Base-by-base conservation (phyloP, 2,329 filamentous ascomycete species). In the Neofusicoccum umdonicola region DNA sequence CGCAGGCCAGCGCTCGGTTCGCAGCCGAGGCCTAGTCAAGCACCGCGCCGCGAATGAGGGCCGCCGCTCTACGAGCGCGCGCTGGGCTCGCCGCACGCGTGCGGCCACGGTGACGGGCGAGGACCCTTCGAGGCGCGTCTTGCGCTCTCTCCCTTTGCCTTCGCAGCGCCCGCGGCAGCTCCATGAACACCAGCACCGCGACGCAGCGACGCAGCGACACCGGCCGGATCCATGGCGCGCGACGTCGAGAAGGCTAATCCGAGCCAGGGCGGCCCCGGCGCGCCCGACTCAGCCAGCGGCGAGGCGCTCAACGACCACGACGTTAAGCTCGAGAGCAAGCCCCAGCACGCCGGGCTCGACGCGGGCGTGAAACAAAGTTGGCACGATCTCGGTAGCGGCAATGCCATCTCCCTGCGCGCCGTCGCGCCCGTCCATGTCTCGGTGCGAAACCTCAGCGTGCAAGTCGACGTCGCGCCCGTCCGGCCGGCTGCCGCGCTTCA, bases 351-450 rank as follows among this genome's bases (percentile, higher is more conserved):
- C 31, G 31, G 31, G 27, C 15, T 34, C 13, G 3, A n/a, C 4
- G 39, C 41, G 22, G 39, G n/a, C 54, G 22, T 44, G 47, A 34
- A 52, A 51, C 45, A 51, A 51, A 31, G 37, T 44, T 42, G 34
- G 58, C 45, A 39, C 58, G 17, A 42, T 17, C 57, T 50, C 19
- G 31, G 34, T 37, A n/a, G 37, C 47, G 68, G 72, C 52, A 76
- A 75, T 64, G 67, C 67, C 27, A 76, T 78, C 48, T 77, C 76
- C n/a, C 63, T 78, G 66, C 74, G 70, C 65, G 84, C 84, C 73
- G 85, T 88, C n/a, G 79, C 84, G 27, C 78, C 83, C 1, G 84
- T 87, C 6, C 74, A 82, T 45, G 80, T 88, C 19, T 80, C 81
- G 62, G 81, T 88, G 27, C 82, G 84, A 45, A 76, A 82, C 68